A percentile compares a stretch with the other conserved stretches of the same genome.
These are phyloP conservation scores for Penicillium sp. DNA, from an alignment of 2,329 filamentous ascomycete species.

Conservation along the genomic window DNA sequence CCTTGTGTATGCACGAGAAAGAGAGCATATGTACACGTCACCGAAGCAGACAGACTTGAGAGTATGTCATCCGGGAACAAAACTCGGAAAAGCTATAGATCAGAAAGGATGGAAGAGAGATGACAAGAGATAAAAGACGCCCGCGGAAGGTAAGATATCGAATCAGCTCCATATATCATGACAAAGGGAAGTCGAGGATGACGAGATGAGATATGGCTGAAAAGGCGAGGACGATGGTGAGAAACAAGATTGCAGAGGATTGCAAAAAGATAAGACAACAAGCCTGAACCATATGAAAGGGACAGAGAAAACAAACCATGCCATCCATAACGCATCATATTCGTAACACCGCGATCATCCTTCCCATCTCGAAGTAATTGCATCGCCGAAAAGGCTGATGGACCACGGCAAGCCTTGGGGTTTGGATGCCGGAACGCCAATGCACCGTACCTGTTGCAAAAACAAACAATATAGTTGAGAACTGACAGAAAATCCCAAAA, in stretches of 20 bases:
- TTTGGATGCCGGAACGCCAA: constrained; percentile 23
- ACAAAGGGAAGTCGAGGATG: no score
- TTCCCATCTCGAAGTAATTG: constrained; percentile 19
- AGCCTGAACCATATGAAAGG: no score
- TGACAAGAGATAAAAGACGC: not conserved
- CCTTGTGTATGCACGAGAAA: constrained; percentile 30
- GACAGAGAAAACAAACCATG: constrained; percentile 18
- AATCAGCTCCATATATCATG: no score
- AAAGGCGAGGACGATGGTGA: no score
- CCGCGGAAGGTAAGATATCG: no score
- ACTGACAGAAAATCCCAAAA: constrained; percentile 15
- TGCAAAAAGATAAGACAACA: constrained; percentile 3
- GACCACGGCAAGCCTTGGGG: constrained; percentile 16
- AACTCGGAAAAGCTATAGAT: constrained; percentile 13
- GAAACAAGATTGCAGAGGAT: constrained; percentile 2
- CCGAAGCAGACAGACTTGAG: constrained; percentile 23
- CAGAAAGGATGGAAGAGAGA: constrained; percentile 8
- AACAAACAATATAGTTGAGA: no score
- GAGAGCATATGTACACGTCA: constrained; percentile 34
- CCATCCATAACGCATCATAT: constrained; percentile 36
- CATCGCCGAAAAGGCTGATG: constrained; percentile 27
- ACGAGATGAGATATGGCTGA: no score
- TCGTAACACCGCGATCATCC: constrained; percentile 32
- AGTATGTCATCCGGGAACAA: constrained; percentile 18
- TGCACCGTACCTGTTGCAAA: constrained; percentile 24